These are phyloP conservation scores for Amphibolis antarctica DNA, from an alignment of 106 monocot species.

Conservation along the genomic window DNA sequence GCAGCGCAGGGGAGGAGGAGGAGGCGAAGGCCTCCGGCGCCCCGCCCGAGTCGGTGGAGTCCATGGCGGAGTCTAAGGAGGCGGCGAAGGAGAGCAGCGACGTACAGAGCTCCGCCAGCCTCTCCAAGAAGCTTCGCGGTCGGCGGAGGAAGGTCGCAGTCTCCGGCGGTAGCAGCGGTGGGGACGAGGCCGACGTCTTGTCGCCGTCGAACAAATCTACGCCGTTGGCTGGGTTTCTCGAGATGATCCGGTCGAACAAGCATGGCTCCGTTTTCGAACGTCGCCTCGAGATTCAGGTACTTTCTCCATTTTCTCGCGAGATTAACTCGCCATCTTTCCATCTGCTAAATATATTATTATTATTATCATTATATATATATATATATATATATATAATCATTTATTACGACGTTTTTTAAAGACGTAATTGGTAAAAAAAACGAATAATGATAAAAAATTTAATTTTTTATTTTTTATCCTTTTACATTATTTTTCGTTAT, in stretches of 20 bases:
- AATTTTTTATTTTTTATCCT: too few relatives aligned
- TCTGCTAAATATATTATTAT: too few relatives aligned
- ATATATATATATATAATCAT: neutral
- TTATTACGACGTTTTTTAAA: neutral
- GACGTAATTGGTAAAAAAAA: neutral
- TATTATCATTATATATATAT: neutral
- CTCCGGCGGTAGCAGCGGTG: slow-evolving; percentile 12
- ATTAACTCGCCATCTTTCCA: neutral
- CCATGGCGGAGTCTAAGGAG: slow-evolving; percentile 51
- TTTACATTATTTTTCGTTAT: too few relatives aligned
- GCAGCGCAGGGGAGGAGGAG: slow-evolving; percentile 2
- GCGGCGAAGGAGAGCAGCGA: slow-evolving; percentile 57
- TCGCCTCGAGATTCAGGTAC: slow-evolving; percentile 83
- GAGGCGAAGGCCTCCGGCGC: slow-evolving; percentile 18
- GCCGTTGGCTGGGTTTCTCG: slow-evolving; percentile 53
- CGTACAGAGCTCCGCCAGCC: slow-evolving; percentile 85
- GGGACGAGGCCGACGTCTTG: slow-evolving; percentile 27
- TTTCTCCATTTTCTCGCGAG: neutral
- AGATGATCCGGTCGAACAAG: slow-evolving; percentile 48
- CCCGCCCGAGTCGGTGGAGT: slow-evolving; percentile 62
- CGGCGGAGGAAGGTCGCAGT: slow-evolving; percentile 5
- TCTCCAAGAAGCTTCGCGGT: slow-evolving; percentile 25
- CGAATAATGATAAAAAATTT: too few relatives aligned
- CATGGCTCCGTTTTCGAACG: slow-evolving; percentile 58
- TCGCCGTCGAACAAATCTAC: slow-evolving; percentile 29